Percentiles rank a stretch among this genome's conserved stretches.
phyloP scores from a whole-genome alignment of 208 protist genomes.

The Wallacemonas sp. region DNA sequence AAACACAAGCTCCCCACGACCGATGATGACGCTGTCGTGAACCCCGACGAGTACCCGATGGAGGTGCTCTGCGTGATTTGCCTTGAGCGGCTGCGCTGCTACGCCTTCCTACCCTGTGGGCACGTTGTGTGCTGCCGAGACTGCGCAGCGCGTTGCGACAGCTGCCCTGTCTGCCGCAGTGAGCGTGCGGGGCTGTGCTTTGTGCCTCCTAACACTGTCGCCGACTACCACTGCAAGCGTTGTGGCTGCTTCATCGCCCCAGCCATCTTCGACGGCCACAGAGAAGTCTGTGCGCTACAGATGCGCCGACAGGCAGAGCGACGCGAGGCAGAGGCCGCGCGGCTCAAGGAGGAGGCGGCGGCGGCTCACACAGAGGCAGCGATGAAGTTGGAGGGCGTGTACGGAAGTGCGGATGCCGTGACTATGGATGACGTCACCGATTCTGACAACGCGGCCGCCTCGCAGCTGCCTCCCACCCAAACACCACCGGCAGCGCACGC shows the following conservation, averaged over 20 bases:
- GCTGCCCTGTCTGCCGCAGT: constrained; percentile 79
- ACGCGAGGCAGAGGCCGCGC: too few species aligned
- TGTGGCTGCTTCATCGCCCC: constrained; percentile 68
- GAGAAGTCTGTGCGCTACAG: constrained; percentile 76
- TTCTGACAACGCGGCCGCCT: too few species aligned
- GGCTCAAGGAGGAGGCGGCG: too few species aligned
- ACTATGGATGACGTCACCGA: too few species aligned
- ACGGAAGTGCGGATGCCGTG: too few species aligned
- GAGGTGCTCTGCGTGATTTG: constrained; percentile 82
- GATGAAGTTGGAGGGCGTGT: too few species aligned
- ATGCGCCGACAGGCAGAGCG: too few species aligned
- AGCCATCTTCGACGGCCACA: constrained; percentile 78
- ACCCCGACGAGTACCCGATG: constrained; percentile 29
- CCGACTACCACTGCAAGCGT: constrained; percentile 73
- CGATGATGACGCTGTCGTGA: constrained; percentile 7
- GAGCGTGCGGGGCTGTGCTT: constrained; percentile 54
- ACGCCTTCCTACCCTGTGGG: constrained; percentile 88
- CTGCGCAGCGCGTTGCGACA: constrained; percentile 55
- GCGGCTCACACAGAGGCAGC: too few species aligned
- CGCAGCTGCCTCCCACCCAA: too few species aligned
- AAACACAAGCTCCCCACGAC: constrained; percentile 1
- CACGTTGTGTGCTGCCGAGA: constrained; percentile 72
- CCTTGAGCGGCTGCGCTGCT: constrained; percentile 44
- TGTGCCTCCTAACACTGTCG: constrained; percentile 38
- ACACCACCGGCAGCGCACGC: not conserved